phyloP scores from a whole-genome alignment of 805 yeast genomes.

The Saturnispora sanitii region DNA sequence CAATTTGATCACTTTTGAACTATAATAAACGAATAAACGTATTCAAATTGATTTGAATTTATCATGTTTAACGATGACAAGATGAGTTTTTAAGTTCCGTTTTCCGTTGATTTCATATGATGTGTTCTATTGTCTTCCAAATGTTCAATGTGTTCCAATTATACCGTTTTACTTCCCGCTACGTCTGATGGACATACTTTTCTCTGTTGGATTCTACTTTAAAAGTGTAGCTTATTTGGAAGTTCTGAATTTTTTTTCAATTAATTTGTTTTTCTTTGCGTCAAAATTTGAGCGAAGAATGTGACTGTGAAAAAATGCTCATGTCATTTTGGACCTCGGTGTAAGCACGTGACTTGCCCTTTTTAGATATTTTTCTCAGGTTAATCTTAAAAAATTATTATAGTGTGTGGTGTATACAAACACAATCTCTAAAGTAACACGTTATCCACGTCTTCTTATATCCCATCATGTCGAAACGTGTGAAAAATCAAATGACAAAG shows the following conservation, averaged over 20 bases:
- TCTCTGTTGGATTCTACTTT: background rate
- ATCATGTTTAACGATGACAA: too few species aligned
- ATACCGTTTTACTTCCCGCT: background rate
- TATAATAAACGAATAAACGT: too few species aligned
- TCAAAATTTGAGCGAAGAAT: background rate
- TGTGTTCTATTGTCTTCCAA: background rate
- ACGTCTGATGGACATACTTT: background rate
- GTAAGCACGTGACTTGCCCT: constrained; percentile 4
- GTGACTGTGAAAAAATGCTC: constrained; percentile 1
- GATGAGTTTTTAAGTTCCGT: too few species aligned
- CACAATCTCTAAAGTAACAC: background rate
- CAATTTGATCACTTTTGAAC: too few species aligned
- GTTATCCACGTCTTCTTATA: background rate
- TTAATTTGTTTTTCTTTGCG: background rate
- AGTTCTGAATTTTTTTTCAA: background rate
- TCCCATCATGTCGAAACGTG: constrained; percentile 39
- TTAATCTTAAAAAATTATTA: background rate
- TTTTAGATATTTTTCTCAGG: background rate
- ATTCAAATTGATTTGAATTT: too few species aligned
- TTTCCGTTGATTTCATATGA: too few species aligned
- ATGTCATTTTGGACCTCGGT: background rate
- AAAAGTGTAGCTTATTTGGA: background rate
- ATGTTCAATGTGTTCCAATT: background rate
- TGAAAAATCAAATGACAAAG: constrained; percentile 49
- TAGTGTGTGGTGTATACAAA: background rate